A percentile compares a stretch with the other conserved stretches of the same genome.
phyloP scores from a whole-genome alignment of 345 rosid species.

The Camelina laxa region DNA sequence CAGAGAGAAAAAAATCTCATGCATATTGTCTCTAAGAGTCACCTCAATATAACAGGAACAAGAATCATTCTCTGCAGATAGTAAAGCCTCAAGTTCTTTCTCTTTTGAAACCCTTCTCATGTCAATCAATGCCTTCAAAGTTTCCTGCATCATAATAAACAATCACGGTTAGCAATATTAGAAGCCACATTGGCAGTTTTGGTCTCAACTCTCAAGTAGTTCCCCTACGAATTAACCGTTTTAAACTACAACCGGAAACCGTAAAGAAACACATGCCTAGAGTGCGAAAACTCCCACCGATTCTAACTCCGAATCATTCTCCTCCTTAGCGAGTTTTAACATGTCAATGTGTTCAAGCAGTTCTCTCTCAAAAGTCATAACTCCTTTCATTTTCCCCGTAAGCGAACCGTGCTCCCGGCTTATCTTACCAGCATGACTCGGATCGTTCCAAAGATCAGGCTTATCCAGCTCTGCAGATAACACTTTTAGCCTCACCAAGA shows the following conservation, averaged over 20 bases:
- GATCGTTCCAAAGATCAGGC: constrained; percentile 89
- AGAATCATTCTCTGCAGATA: constrained; percentile 79
- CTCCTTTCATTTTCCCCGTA: constrained; percentile 74
- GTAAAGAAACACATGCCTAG: constrained; percentile 69
- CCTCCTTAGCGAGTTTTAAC: constrained; percentile 91
- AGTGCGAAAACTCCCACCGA: constrained; percentile 67
- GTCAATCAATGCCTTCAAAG: constrained; percentile 61
- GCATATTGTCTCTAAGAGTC: constrained; percentile 4
- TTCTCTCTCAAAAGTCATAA: constrained; percentile 73
- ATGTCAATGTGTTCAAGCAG: constrained; percentile 94
- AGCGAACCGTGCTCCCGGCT: constrained; percentile 88
- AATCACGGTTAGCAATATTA: constrained; percentile 17
- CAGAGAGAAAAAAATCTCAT: constrained; percentile 20
- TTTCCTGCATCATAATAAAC: constrained; percentile 56
- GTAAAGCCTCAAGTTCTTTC: constrained; percentile 90
- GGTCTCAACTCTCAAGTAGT: background rate
- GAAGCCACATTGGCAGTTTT: background rate
- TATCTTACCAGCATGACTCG: constrained; percentile 80
- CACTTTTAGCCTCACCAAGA: constrained; percentile 64
- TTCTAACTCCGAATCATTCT: constrained; percentile 87
- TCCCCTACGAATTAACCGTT: background rate
- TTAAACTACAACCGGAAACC: constrained; percentile 6
- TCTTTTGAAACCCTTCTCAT: constrained; percentile 86
- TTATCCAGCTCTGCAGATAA: constrained; percentile 71
- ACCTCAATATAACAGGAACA: constrained; percentile 92